These are phyloP conservation scores for Carallia pectinifolia DNA, from an alignment of 345 rosid species.

Conservation along the genomic window DNA sequence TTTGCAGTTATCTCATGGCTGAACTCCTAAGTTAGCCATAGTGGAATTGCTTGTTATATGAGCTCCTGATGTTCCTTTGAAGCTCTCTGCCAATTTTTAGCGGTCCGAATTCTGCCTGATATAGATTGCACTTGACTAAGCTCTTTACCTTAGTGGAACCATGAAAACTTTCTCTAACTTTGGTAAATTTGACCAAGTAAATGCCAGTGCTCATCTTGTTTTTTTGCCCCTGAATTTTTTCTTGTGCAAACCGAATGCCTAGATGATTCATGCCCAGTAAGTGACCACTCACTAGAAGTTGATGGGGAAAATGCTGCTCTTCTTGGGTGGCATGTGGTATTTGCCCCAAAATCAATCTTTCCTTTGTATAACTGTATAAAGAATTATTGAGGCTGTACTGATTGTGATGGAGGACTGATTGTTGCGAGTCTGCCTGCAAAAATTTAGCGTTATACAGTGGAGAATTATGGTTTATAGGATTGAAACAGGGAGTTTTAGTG, in stretches of 20 bases:
- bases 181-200: no score
- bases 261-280: background rate
- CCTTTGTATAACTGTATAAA: no score
- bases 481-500: no score
- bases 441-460: no score
- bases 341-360: no score
- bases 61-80: background rate
- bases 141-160: background rate
- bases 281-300: background rate
- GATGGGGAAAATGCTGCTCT: background rate
- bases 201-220: no score
- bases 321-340: background rate
- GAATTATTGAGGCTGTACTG: no score
- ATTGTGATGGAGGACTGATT: no score
- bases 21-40: background rate
- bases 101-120: background rate
- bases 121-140: background rate
- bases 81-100: background rate
- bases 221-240: background rate
- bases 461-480: no score
- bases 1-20: background rate
- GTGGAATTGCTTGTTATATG: background rate
- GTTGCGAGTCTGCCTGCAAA: no score
- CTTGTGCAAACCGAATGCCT: background rate
- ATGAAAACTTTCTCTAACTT: background rate